Base-by-base conservation (phyloP, 768 basidiomycete species). In the Amanita rubescens region DNA sequence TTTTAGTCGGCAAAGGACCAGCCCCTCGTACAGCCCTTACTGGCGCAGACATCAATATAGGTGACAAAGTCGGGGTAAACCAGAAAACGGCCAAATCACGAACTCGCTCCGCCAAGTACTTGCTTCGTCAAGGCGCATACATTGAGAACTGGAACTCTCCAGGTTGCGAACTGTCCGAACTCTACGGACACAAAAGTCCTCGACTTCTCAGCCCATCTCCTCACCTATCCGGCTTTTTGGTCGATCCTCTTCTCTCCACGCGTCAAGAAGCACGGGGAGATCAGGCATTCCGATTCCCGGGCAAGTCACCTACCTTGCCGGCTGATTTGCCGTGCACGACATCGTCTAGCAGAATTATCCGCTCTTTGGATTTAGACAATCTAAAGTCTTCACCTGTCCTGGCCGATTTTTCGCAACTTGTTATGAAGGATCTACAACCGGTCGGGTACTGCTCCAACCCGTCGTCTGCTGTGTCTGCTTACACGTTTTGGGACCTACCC, bases 131-230 rank as follows among this genome's bases (percentile, higher is more conserved):
- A 35, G 51, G 51, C 7, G 19, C 25, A 37, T 35, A 53, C 20
- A 22, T 53, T 20, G 51, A 53, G 9, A 53, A 53, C 43, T 53
- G 51, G 51, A 45, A 38, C 30, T 37, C 17, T 19, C 49, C 35
- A 14, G 49, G 49, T 10, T 53, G 51, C 22, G 51, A 53, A 2
- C 42, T 53, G 9, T 44, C 51, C 14, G 51, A 53, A 3, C 17
- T 53, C 15, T 53, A 53, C 32, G 43, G 51, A n/a, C 44, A 30
- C 19, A 45, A 45, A 22, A 30, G 14, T 5, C 17, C 41, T 43
- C 33, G 15, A 7, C 10, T 3, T 5, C 6, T 37, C 12, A 35
- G 27, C 8, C 51, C 43, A 12, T 53, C 51, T 45, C 51, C 51
- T 27, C 17, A 35, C 3, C 22, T 53, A 17, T 33, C 50, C 17